Conservation (phyloP, 306 rosid species). For the Luffa aegyptiaca region DNA sequence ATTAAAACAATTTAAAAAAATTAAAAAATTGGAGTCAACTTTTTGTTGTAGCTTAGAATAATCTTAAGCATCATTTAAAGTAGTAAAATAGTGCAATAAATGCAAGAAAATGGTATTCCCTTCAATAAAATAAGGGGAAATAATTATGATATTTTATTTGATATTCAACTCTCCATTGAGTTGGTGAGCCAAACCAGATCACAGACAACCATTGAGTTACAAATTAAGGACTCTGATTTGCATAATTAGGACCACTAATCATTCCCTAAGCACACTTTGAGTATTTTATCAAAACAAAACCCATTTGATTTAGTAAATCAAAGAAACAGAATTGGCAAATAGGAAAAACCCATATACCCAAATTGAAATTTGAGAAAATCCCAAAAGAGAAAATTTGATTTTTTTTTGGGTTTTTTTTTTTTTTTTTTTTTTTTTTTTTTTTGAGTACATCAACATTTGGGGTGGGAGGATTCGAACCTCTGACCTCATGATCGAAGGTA, state of each 20-base stretch:
- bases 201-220: background rate
- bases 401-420: too few species aligned
- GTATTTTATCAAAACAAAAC: background rate
- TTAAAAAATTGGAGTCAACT: background rate
- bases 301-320: background rate
- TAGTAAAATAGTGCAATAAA: background rate
- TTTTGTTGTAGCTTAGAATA: background rate
- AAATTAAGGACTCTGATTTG: background rate
- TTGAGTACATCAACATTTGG: too few species aligned
- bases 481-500: too few species aligned
- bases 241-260: background rate
- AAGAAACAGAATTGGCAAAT: background rate
- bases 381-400: background rate
- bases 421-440: too few species aligned
- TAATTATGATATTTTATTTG: background rate
- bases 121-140: constrained; percentile 5
- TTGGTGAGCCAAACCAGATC: constrained; percentile 1
- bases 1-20: background rate
- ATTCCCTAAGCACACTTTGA: background rate
- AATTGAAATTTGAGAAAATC: background rate
- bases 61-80: constrained; percentile 4
- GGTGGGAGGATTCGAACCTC: too few species aligned
- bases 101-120: constrained; percentile 4
- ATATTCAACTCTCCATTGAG: constrained; percentile 3
- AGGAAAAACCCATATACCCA: background rate